A percentile compares a stretch with the other conserved stretches of the same genome.
Evolutionary conservation across 345 rosid genomes (phyloP).

Genomic region (Aquilaria yunnanensis): DNA sequence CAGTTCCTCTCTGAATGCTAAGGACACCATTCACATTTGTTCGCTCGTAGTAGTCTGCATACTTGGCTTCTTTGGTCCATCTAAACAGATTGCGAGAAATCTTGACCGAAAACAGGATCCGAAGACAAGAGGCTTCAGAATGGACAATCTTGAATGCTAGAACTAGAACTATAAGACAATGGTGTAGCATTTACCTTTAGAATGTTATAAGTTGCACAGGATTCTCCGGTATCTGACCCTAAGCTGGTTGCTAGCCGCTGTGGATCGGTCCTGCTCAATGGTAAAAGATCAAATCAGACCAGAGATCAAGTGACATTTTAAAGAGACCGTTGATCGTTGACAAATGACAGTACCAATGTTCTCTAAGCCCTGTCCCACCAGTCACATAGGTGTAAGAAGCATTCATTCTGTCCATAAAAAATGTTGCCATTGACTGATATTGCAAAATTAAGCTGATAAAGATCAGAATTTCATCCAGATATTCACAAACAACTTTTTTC

Average conservation of each 20-base stretch:
- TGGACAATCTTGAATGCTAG: too few relatives aligned
- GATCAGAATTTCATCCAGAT: neutral
- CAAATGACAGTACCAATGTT: conserved; percentile 60
- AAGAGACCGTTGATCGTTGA: neutral
- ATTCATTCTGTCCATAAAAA: conserved; percentile 80
- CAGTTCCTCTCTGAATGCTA: conserved; percentile 81
- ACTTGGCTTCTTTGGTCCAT: conserved; percentile 87
- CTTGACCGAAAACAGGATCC: conserved; percentile 21
- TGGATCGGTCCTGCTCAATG: conserved; percentile 60
- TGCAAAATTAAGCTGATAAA: conserved; percentile 10
- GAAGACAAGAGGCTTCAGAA: neutral
- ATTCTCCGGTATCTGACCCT: conserved; percentile 71
- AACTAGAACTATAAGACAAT: too few relatives aligned
- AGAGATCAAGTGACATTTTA: neutral
- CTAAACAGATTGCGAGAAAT: conserved; percentile 82
- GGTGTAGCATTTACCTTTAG: conserved; percentile 44
- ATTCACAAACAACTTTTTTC: neutral
- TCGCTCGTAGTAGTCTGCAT: conserved; percentile 96
- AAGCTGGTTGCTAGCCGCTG: conserved; percentile 67
- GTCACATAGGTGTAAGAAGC: conserved; percentile 87
- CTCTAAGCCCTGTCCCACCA: conserved; percentile 75
- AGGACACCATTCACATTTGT: conserved; percentile 90
- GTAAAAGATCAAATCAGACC: conserved; percentile 1
- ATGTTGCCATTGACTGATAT: conserved; percentile 59
- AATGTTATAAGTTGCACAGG: conserved; percentile 94